Conservation (phyloP, 2,329 filamentous ascomycete genomes). For the Aspergillus hiratsukae region DNA sequence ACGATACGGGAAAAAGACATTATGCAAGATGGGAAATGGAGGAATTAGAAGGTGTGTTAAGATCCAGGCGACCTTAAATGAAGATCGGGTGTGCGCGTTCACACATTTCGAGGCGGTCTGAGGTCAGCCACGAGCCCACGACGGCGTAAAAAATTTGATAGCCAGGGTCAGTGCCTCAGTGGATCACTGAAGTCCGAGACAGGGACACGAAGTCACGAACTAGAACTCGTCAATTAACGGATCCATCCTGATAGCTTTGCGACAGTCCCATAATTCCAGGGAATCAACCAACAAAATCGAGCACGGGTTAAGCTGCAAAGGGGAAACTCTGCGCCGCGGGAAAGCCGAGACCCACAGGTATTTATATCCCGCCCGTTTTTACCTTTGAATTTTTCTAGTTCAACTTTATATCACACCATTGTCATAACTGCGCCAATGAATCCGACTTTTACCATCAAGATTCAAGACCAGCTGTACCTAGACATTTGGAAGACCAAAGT, state of each 20-base stretch:
- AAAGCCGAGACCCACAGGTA: not conserved
- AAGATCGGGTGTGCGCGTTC: too few species aligned
- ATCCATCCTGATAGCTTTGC: not conserved
- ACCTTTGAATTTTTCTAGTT: not conserved
- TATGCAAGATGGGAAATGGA: slow-evolving; percentile 3
- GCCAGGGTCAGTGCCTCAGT: too few species aligned
- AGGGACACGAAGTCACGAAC: not conserved
- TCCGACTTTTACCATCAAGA: too few species aligned
- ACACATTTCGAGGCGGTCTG: slow-evolving; percentile 11
- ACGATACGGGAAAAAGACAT: slow-evolving; percentile 7
- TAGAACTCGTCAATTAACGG: not conserved
- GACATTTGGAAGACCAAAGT: too few species aligned
- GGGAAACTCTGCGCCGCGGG: not conserved
- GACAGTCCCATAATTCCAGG: not conserved
- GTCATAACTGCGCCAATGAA: not conserved
- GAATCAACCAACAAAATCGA: not conserved
- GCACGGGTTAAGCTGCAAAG: not conserved
- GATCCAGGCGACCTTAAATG: not conserved
- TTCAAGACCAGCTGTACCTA: too few species aligned
- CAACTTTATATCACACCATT: not conserved
- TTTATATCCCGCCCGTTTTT: not conserved
- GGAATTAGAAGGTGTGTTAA: slow-evolving; percentile 3
- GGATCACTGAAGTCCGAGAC: not conserved
- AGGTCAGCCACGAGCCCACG: slow-evolving; percentile 7
- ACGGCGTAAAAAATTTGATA: slow-evolving; percentile 7